Evolutionary conservation across 2,329 filamentous ascomycete genomes (phyloP).

Genomic region (Dactylellina leptospora): DNA sequence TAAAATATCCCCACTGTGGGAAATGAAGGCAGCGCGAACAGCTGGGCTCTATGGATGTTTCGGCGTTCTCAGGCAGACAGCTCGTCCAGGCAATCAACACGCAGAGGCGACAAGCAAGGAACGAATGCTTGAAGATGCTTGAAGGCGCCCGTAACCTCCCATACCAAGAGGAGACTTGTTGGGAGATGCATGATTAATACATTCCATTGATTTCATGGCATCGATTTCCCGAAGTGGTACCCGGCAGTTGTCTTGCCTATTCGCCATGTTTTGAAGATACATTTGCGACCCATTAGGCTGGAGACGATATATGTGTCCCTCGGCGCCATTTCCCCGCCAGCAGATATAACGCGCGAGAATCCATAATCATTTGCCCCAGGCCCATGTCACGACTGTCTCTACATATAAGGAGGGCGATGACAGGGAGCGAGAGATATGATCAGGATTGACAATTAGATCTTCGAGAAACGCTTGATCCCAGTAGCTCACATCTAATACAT

Average conservation of each 20-base stretch:
- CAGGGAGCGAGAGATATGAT: no score
- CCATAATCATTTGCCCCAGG: not conserved
- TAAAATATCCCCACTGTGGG: no score
- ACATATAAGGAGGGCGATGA: no score
- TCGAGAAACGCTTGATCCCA: no score
- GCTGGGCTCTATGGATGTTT: not conserved
- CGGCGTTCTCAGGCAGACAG: conserved; percentile 6
- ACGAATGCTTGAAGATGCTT: not conserved
- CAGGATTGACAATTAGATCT: no score
- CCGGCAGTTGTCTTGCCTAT: not conserved
- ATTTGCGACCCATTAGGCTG: conserved; percentile 21
- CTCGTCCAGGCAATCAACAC: conserved; percentile 11
- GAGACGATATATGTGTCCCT: conserved; percentile 39
- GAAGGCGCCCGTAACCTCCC: not conserved
- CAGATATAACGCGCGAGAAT: conserved; percentile 6
- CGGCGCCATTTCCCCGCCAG: not conserved
- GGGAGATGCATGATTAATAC: conserved; percentile 20
- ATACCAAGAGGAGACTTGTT: not conserved
- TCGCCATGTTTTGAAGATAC: conserved; percentile 18
- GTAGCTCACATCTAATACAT: not conserved
- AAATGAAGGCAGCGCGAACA: not conserved
- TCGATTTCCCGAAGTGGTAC: no score
- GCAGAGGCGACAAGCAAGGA: not conserved
- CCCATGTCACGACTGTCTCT: no score
- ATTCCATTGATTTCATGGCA: no score